A percentile compares a stretch with the other conserved stretches of the same genome.
Evolutionary conservation across 768 basidiomycete genomes (phyloP).

Genomic region (Pholiota molesta): DNA sequence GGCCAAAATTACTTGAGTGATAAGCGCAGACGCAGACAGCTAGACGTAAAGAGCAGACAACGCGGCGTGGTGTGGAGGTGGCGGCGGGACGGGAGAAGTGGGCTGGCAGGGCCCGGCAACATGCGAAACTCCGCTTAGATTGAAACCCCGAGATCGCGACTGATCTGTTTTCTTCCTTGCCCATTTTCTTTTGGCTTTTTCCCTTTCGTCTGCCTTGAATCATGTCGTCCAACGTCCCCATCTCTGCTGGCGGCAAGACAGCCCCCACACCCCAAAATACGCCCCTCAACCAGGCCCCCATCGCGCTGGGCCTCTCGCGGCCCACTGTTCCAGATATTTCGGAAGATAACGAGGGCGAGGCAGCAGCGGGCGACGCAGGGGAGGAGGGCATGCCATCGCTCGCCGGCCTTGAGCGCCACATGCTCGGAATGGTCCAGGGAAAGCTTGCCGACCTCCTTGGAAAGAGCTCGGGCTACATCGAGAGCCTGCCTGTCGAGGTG

Average conservation of each 20-base stretch:
- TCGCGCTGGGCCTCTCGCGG: constrained; percentile 77
- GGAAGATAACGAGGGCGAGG: constrained; percentile 77
- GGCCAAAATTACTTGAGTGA: too few species aligned
- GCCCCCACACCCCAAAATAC: constrained; percentile 98
- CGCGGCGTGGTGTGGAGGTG: background rate
- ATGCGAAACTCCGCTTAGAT: constrained; percentile 19
- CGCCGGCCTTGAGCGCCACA: constrained; percentile 56
- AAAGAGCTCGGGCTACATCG: constrained; percentile 93
- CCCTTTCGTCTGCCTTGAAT: constrained; percentile 16
- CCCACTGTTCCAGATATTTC: constrained; percentile 89
- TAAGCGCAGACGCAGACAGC: background rate
- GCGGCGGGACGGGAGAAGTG: background rate
- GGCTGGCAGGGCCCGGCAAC: background rate
- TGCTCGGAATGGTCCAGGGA: constrained; percentile 87
- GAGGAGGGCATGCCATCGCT: constrained; percentile 39
- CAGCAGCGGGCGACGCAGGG: constrained; percentile 40
- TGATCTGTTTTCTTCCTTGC: constrained; percentile 6
- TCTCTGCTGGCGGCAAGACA: constrained; percentile 58
- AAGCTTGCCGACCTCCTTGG: constrained; percentile 86
- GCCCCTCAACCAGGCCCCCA: constrained; percentile 80
- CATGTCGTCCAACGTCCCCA: constrained; percentile 76
- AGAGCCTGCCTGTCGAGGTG: constrained; percentile 79
- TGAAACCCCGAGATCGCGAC: constrained; percentile 11
- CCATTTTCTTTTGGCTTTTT: constrained; percentile 1
- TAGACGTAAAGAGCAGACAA: background rate